Conservation (phyloP, 2,329 filamentous ascomycete genomes). For the Neonectria faginata region DNA sequence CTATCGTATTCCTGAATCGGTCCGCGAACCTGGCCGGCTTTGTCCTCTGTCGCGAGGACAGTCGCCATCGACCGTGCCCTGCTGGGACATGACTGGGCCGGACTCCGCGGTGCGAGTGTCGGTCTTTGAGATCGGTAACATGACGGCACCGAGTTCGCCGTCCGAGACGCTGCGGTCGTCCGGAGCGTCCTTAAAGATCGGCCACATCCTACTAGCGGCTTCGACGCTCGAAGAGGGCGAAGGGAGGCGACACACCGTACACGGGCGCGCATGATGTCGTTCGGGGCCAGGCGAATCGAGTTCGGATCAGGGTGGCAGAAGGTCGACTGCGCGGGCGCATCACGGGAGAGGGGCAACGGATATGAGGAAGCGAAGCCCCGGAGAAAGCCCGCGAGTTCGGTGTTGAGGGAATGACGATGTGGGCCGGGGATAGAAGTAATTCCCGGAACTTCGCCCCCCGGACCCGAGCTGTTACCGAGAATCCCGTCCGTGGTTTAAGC, state of each 20-base stretch:
- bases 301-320: conserved; percentile 7
- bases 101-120: conserved; percentile 11
- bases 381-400: conserved; percentile 42
- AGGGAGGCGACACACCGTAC: conserved; percentile 35
- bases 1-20: conserved; percentile 90
- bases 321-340: conserved; percentile 27
- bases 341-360: conserved; percentile 9
- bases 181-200: conserved; percentile 39
- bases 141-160: conserved; percentile 18
- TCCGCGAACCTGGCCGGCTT: conserved; percentile 60
- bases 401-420: conserved; percentile 42
- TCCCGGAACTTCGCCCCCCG: conserved; percentile 33
- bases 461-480: conserved; percentile 38
- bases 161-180: conserved; percentile 36
- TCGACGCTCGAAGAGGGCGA: conserved; percentile 30
- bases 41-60: conserved; percentile 37
- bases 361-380: conserved; percentile 30
- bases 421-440: conserved; percentile 46
- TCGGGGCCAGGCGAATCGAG: conserved; percentile 13
- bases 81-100: conserved; percentile 26
- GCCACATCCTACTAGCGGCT: conserved; percentile 30
- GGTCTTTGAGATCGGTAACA: conserved; percentile 21
- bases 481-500: conserved; percentile 41
- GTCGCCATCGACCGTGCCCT: conserved; percentile 47
- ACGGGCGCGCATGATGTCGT: conserved; percentile 36